Evolutionary conservation across 495 filamentous ascomycete species (phyloP).

Genomic region (Hypoxylon lenormandii): DNA sequence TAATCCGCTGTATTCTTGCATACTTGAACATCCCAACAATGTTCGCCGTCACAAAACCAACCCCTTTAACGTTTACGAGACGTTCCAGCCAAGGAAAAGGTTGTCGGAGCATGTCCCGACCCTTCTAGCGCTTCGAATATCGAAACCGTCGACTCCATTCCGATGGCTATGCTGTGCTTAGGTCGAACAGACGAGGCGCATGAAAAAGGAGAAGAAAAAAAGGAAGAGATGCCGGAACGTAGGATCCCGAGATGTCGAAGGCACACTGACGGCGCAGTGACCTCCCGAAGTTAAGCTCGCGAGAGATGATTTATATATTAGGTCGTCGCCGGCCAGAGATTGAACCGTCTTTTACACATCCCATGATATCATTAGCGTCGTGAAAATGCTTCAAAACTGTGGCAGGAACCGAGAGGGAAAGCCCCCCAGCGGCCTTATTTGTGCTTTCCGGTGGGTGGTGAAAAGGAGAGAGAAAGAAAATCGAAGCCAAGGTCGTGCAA

Average conservation of each 20-base stretch:
- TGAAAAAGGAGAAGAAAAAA: constrained; percentile 39
- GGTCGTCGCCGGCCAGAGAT: constrained; percentile 61
- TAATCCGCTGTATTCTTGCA: constrained; percentile 37
- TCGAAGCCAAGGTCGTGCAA: constrained; percentile 19
- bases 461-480: constrained; percentile 15
- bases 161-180: constrained; percentile 42
- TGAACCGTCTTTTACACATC: constrained; percentile 55
- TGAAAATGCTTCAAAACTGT: constrained; percentile 51
- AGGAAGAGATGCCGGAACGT: constrained; percentile 29
- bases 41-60: constrained; percentile 30
- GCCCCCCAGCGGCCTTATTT: constrained; percentile 17
- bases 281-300: constrained; percentile 46
- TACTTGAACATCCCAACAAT: constrained; percentile 40
- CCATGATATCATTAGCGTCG: constrained; percentile 52
- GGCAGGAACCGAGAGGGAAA: constrained; percentile 36
- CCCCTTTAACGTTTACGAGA: constrained; percentile 35
- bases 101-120: constrained; percentile 31
- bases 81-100: constrained; percentile 33
- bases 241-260: constrained; percentile 40
- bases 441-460: constrained; percentile 28
- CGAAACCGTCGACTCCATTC: constrained; percentile 45
- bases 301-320: constrained; percentile 55
- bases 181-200: constrained; percentile 44
- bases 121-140: constrained; percentile 46
- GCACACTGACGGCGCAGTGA: constrained; percentile 39